phyloP scores from a whole-genome alignment of 345 rosid genomes.

The Aurinia saxatilis region DNA sequence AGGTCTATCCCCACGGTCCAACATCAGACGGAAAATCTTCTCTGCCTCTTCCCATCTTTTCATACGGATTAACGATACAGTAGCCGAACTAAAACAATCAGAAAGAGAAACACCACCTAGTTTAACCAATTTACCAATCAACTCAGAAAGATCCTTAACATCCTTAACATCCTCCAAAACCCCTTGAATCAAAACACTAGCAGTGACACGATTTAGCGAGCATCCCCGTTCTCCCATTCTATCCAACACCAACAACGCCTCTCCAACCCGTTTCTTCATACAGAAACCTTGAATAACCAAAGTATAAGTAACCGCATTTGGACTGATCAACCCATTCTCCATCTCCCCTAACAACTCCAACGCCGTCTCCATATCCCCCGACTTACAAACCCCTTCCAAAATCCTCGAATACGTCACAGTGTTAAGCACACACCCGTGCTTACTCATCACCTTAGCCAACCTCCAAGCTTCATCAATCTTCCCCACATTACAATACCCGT shows the following conservation, averaged over 20 bases:
- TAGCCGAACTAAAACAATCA: constrained; percentile 60
- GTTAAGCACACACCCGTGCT: constrained; percentile 50
- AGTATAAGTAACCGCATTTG: constrained; percentile 66
- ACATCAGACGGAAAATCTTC: constrained; percentile 42
- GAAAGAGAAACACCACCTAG: constrained; percentile 48
- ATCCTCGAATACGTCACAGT: constrained; percentile 55
- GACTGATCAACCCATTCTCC: constrained; percentile 55
- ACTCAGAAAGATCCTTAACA: constrained; percentile 44
- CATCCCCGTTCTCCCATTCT: constrained; percentile 60
- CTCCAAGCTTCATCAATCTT: constrained; percentile 56
- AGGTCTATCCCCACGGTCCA: constrained; percentile 46
- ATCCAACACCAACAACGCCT: constrained; percentile 60
- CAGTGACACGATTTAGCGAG: constrained; percentile 64
- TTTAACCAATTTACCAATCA: constrained; percentile 49
- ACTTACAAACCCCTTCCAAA: constrained; percentile 59
- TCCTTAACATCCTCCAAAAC: constrained; percentile 40
- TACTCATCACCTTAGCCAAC: constrained; percentile 47
- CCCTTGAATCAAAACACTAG: constrained; percentile 53
- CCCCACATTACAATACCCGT: constrained; percentile 58
- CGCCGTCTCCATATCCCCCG: constrained; percentile 46
- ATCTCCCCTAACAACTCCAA: constrained; percentile 53
- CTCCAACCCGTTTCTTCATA: constrained; percentile 38
- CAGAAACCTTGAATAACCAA: constrained; percentile 56
- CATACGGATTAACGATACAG: constrained; percentile 42
- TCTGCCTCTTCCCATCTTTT: constrained; percentile 54